phyloP scores from a whole-genome alignment of 306 rosid species.

The Vicia faba region DNA sequence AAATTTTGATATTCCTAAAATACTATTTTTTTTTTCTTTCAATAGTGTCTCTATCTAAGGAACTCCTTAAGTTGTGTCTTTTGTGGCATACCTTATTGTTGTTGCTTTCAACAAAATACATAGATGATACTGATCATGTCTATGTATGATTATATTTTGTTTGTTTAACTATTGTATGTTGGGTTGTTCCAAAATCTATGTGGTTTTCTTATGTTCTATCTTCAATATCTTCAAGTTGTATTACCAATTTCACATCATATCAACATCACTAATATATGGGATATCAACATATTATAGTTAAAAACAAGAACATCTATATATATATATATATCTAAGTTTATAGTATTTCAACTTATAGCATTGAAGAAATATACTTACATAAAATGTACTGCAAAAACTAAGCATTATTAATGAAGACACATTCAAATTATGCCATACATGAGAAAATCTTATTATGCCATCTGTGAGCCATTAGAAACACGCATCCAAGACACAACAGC shows the following conservation, averaged over 20 bases:
- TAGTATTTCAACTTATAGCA: neutral
- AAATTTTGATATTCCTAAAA: no score
- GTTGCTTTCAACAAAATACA: slow-evolving; percentile 4
- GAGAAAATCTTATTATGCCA: neutral
- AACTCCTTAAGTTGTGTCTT: neutral
- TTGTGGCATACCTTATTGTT: neutral
- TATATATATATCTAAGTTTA: neutral
- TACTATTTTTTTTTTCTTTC: neutral
- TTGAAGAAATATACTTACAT: no score
- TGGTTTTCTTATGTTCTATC: no score
- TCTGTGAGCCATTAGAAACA: slow-evolving; percentile 52
- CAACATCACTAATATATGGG: neutral
- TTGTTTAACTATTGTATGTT: neutral
- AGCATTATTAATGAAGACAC: neutral
- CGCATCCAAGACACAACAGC: slow-evolving; percentile 76
- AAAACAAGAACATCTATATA: neutral
- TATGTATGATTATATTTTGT: neutral
- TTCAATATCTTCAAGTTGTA: neutral
- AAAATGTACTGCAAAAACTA: no score
- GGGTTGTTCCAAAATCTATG: no score
- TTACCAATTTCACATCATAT: neutral
- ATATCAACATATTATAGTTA: neutral
- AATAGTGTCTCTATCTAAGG: slow-evolving; percentile 16
- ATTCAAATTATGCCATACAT: neutral
- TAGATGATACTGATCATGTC: neutral